Base-by-base conservation (phyloP, 2,329 filamentous ascomycete genomes). In the Drechslerella stenobrocha region DNA sequence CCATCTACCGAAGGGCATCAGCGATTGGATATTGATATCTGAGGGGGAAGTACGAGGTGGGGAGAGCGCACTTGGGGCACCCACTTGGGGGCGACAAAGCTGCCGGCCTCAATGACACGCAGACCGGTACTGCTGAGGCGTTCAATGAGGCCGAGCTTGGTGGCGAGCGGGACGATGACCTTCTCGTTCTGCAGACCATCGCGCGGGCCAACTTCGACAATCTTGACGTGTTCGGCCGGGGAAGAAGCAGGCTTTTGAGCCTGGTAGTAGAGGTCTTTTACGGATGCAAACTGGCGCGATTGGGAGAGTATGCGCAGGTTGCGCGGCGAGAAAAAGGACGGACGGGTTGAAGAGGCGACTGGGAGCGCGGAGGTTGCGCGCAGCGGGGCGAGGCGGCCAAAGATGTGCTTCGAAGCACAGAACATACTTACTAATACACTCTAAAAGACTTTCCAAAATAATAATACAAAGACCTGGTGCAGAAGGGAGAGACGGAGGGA, bases 161-260 rank as follows among this genome's bases (percentile, higher is more conserved):
- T 90, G 4, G 81, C 79, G 8, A 89, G 79, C 0, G 88, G 80
- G 70, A 95, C 87, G 24, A 80, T 80, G 70, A 80, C 83, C 77
- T 87, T 88, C 78, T 93, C 88, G 74, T 93, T 95, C 75, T 95
- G 89, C 53, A 95, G 78, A n/a, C 89, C 89, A 78, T 95, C 89
- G 71, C 89, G 82, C 30, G 89, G 89, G 6, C 88, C 89, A 70
- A 95, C 89, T 78, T 95, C 89, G 69, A 93, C 86, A 35, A 95
- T 85, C 76, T 80, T 81, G 67, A 84, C 81, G 13, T 70, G 72
- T 56, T 76, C 56, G 9, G 20, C 44, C 13, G 13, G 13, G 9
- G 45, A 5, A 6, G 23, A 15, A 52, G 60, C 20, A 52, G 46
- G 3, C 8, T n/a, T 11, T 18, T 13, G 8, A 7, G 37, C n/a